Conservation (phyloP, 1,284 basidiomycete genomes). For the Singerocomus rubriflavus region DNA sequence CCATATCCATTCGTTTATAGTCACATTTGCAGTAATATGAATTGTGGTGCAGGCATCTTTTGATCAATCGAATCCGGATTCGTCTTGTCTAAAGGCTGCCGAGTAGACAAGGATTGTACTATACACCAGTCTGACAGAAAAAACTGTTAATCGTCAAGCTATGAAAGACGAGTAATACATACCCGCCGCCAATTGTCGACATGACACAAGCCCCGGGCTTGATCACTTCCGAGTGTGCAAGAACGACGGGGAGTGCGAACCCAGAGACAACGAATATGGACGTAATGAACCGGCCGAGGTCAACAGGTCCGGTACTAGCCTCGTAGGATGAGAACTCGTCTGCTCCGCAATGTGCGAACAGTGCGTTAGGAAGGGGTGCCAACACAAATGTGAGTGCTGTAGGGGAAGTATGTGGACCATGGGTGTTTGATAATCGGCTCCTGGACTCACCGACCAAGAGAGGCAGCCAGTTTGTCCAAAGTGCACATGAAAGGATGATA, state of each 20-base stretch:
- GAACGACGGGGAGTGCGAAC: constrained; percentile 88
- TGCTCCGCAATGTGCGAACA: constrained; percentile 81
- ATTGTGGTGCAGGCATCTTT: neutral
- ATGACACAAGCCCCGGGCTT: constrained; percentile 83
- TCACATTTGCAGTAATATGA: constrained; percentile 14
- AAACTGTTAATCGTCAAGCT: neutral
- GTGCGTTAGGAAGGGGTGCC: constrained; percentile 92
- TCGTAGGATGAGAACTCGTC: constrained; percentile 81
- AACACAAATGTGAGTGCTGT: constrained; percentile 92
- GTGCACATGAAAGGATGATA: constrained; percentile 95
- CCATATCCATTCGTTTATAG: constrained; percentile 11
- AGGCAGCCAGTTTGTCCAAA: constrained; percentile 97
- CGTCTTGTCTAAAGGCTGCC: constrained; percentile 77
- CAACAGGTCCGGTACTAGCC: constrained; percentile 60
- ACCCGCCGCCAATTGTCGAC: constrained; percentile 93
- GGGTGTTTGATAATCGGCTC: neutral
- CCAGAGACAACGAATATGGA: constrained; percentile 89
- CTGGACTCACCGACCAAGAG: constrained; percentile 86
- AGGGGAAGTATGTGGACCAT: constrained; percentile 2
- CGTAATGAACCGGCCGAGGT: constrained; percentile 91
- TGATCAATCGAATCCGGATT: constrained; percentile 65
- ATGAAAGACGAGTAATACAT: constrained; percentile 8
- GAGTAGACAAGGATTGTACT: constrained; percentile 89
- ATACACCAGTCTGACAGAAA: constrained; percentile 75
- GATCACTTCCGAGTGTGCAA: constrained; percentile 92